Conservation (phyloP, 345 rosid genomes). For the Syzygium aromaticum region DNA sequence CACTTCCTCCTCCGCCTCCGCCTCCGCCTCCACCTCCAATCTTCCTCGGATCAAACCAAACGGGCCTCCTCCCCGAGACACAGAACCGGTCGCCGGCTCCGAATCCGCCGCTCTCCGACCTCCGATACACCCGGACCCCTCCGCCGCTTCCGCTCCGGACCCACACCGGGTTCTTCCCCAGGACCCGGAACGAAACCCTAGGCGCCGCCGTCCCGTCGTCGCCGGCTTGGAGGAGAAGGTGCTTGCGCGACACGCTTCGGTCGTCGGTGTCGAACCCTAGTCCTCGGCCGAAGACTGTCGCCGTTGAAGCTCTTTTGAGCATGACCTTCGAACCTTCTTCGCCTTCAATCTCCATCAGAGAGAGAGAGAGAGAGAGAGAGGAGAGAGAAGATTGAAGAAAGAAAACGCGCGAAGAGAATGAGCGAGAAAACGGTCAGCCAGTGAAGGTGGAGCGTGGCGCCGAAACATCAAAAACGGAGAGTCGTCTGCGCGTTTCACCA, state of each 20-base stretch:
- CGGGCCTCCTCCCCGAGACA: conserved; percentile 35
- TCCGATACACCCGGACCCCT: conserved; percentile 31
- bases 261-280: conserved; percentile 35
- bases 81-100: conserved; percentile 50
- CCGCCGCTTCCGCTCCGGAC: conserved; percentile 19
- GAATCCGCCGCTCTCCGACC: conserved; percentile 38
- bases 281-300: conserved; percentile 51
- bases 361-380: neutral
- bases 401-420: neutral
- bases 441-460: neutral
- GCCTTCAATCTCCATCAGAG: conserved; percentile 56
- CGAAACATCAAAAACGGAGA: neutral
- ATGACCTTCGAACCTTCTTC: conserved; percentile 47
- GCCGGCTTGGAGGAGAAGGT: conserved; percentile 23
- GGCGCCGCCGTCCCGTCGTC: conserved; percentile 4
- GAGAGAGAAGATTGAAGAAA: neutral
- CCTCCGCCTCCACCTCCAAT: neutral
- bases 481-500: neutral
- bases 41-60: conserved; percentile 46
- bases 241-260: conserved; percentile 59
- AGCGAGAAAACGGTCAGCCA: neutral
- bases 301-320: conserved; percentile 13
- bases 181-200: conserved; percentile 48
- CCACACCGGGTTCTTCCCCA: conserved; percentile 76
- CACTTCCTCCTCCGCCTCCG: conserved; percentile 10